Base-by-base conservation (phyloP, 129 eudicot genomes). In the Arctium lappa region DNA sequence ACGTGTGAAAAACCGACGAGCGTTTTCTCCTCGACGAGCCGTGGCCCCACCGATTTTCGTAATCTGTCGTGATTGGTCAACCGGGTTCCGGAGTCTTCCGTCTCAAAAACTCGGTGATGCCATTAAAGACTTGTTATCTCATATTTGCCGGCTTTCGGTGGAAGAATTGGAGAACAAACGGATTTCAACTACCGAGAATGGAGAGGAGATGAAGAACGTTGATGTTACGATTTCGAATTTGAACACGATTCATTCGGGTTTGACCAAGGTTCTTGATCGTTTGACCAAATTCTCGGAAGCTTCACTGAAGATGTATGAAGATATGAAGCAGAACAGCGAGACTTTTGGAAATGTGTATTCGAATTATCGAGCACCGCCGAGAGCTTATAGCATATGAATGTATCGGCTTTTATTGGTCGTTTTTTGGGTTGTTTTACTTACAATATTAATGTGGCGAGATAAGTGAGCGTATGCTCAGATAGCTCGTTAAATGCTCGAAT, bases 41-140 rank as follows among this genome's bases (percentile, higher is more conserved):
- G 77, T 95, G 79, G 98, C 91, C 79, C 98, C 98, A 27, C 97
- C 97, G 8, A 88, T 95, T 32, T 92, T 92, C 31, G 89, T 91
- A 53, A 88, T 89, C 37, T 85, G 85, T 36, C 96, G 94, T 36
- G 97, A 92, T 69, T 95, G 96, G 98, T 85, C 91, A 63, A 86
- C 77, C 9, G 97, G 97, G 79, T 81, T 92, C 72, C 85, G 84
- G 81, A 79, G 68, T 37, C 85, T 95, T 80, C 97, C 97, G 16
- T 85, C 92, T 16, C 86, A 92, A 78, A 93, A 90, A 76, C 91
- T 92, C 11, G 83, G 88, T 75, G 91, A 91, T 80, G 88, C 96
- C 40, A 88, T 89, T 53, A 95, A 82, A 71, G 85, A 75, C 81
- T 85, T 95, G 36, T 68, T 86, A 69, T 32, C 80, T 38, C 92